Evolutionary conservation across 2,329 filamentous ascomycete species (phyloP).

Genomic region (Coniochaeta sp.): DNA sequence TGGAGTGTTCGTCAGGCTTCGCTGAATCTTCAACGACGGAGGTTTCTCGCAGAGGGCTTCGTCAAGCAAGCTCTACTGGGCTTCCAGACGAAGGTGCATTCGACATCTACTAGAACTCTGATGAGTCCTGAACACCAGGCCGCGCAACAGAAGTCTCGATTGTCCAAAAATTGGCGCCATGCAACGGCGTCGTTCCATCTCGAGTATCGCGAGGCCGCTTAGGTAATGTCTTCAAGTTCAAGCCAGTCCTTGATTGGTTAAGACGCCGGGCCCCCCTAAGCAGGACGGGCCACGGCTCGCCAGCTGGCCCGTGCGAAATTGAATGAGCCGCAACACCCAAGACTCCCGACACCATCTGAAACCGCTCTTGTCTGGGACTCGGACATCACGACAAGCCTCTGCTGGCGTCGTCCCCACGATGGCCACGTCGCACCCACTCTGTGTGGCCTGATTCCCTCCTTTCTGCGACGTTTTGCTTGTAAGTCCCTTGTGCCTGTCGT

Average conservation of each 20-base stretch:
- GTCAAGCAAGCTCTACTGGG: no score
- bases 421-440: not conserved
- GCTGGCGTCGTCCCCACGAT: not conserved
- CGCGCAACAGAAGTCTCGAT: no score
- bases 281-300: not conserved
- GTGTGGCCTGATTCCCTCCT: not conserved
- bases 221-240: not conserved
- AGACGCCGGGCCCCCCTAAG: not conserved
- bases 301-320: not conserved
- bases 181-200: not conserved
- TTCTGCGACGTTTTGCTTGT: conserved; percentile 1
- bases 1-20: no score
- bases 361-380: conserved; percentile 18
- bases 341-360: conserved; percentile 22
- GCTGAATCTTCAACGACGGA: no score
- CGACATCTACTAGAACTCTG: no score
- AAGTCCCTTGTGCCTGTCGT: conserved; percentile 3
- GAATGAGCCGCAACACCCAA: conserved; percentile 8
- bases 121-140: no score
- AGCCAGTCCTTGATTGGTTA: not conserved
- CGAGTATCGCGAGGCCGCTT: not conserved
- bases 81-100: no score
- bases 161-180: not conserved
- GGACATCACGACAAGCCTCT: conserved; percentile 11
- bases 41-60: no score